Percentiles rank a stretch among this genome's conserved stretches.
Evolutionary conservation across 352 stramenopile genomes (phyloP).

Genomic region (Blastocystis sp.): DNA sequence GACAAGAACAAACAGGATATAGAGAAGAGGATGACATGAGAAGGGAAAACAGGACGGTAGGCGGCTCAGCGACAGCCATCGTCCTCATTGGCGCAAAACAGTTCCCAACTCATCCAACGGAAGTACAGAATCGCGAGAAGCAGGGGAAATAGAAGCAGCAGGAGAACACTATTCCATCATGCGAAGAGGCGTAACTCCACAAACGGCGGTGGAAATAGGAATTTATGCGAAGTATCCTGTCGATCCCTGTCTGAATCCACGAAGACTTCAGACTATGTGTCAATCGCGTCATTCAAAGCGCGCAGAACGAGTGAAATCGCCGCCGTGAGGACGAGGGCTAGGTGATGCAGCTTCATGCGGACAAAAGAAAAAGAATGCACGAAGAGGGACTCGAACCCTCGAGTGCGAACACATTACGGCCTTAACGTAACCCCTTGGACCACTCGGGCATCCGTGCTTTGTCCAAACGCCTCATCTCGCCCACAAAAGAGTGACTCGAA

Average conservation of each 20-base stretch:
- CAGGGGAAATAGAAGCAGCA: slow-evolving; percentile 11
- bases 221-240: background rate
- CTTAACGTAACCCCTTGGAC: slow-evolving; percentile 12
- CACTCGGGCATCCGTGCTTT: slow-evolving; percentile 42
- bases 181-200: background rate
- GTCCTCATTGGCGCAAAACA: background rate
- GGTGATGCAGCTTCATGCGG: background rate
- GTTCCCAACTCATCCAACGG: background rate
- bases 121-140: slow-evolving; percentile 12
- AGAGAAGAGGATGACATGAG: too few species aligned
- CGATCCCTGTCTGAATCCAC: background rate
- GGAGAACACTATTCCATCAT: background rate
- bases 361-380: slow-evolving; percentile 12
- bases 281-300: background rate
- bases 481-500: background rate
- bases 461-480: background rate
- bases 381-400: background rate
- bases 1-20: too few species aligned
- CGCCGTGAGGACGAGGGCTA: background rate
- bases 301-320: background rate
- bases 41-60: too few species aligned
- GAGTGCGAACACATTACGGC: background rate
- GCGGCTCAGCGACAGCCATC: too few species aligned
- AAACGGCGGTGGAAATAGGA: background rate
- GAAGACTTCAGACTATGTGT: background rate